Conservation (phyloP, 331 rosid species). For the Malus hybrid region DNA sequence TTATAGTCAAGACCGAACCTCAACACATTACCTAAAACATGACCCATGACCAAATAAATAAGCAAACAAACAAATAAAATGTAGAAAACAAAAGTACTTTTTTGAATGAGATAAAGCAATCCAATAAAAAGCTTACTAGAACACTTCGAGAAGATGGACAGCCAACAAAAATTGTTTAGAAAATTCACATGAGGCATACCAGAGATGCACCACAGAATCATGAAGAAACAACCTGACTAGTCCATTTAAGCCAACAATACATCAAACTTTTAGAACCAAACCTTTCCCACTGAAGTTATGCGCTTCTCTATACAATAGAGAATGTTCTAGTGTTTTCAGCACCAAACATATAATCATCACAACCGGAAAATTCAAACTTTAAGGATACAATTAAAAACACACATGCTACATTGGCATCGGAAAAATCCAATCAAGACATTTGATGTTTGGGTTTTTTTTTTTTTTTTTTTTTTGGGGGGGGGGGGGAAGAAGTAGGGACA, state of each 20-base stretch:
- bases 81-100: background rate
- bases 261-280: background rate
- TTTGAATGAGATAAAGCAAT: background rate
- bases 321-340: background rate
- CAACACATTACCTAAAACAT: background rate
- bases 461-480: no score
- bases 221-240: no score
- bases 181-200: no score
- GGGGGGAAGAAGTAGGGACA: background rate
- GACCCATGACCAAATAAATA: background rate
- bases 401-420: background rate
- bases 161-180: background rate
- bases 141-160: slow-evolving; percentile 21
- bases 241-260: background rate
- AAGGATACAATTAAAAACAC: no score
- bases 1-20: background rate
- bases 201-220: no score
- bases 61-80: background rate
- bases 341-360: background rate
- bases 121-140: background rate
- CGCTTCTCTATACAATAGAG: background rate
- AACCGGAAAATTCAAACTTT: background rate
- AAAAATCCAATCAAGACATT: background rate
- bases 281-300: background rate
- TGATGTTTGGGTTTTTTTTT: no score